phyloP scores from a whole-genome alignment of 345 rosid genomes.

The Salix brachista region DNA sequence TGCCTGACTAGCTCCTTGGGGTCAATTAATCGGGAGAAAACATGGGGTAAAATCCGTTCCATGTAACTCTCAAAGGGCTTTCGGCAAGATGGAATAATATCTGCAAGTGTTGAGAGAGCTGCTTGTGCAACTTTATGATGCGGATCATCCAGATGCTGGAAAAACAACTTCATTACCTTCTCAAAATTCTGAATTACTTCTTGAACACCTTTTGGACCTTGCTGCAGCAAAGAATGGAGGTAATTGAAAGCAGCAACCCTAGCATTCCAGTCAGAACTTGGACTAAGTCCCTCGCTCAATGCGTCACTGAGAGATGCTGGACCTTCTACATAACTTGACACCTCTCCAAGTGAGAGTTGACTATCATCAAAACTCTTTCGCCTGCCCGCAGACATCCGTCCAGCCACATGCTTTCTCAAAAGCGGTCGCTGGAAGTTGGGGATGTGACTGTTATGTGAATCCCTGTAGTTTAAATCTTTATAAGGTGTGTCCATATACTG shows the following conservation, averaged over 20 bases:
- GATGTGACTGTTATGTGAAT: slow-evolving; percentile 65
- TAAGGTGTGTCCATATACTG: slow-evolving; percentile 60
- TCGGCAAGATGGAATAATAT: slow-evolving; percentile 89
- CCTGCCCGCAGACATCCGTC: slow-evolving; percentile 80
- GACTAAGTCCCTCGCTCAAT: slow-evolving; percentile 76
- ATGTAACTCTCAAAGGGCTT: slow-evolving; percentile 96
- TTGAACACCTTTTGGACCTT: slow-evolving; percentile 91
- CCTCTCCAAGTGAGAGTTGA: slow-evolving; percentile 74
- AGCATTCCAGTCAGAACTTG: slow-evolving; percentile 96
- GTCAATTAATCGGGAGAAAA: slow-evolving; percentile 90
- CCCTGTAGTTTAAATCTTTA: slow-evolving; percentile 59
- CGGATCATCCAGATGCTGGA: slow-evolving; percentile 97
- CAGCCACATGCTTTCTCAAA: slow-evolving; percentile 72
- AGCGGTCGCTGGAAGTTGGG: slow-evolving; percentile 99
- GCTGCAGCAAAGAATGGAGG: slow-evolving; percentile 78
- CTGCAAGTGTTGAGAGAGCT: slow-evolving; percentile 92
- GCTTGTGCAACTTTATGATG: slow-evolving; percentile 99
- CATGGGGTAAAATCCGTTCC: slow-evolving; percentile 97
- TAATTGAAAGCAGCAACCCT: slow-evolving; percentile 93
- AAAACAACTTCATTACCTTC: slow-evolving; percentile 97
- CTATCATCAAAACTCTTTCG: slow-evolving; percentile 91
- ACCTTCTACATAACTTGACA: slow-evolving; percentile 69
- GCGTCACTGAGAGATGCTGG: slow-evolving; percentile 89
- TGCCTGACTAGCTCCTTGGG: slow-evolving; percentile 98
- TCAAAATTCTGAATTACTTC: slow-evolving; percentile 91